These are phyloP conservation scores for Bjerkandera adusta DNA, from an alignment of 1,284 basidiomycete genomes.

Conservation along the genomic window DNA sequence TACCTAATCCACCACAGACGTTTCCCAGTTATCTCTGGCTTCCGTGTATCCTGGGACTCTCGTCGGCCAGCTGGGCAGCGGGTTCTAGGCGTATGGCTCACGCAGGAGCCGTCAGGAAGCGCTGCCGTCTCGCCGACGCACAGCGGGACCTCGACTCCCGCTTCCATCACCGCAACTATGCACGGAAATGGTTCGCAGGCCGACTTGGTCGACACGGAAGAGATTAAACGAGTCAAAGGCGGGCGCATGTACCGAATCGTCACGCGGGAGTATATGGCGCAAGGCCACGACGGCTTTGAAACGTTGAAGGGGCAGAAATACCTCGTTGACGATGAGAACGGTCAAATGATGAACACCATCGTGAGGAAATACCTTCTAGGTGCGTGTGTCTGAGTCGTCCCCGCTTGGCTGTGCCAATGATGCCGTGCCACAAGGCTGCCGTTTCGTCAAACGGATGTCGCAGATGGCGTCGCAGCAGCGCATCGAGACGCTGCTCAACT, in stretches of 20 bases:
- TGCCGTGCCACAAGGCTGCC: slow-evolving; percentile 45
- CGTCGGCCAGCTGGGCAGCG: slow-evolving; percentile 59
- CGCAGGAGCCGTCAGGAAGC: slow-evolving; percentile 44
- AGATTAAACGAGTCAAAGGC: slow-evolving; percentile 51
- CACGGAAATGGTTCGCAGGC: slow-evolving; percentile 6
- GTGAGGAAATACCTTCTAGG: slow-evolving; percentile 87
- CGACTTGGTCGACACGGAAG: slow-evolving; percentile 41
- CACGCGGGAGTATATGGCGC: slow-evolving; percentile 74
- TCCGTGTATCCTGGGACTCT: slow-evolving; percentile 88
- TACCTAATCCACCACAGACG: slow-evolving; percentile 51
- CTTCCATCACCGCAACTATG: slow-evolving; percentile 22
- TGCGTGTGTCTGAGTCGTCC: slow-evolving; percentile 32
- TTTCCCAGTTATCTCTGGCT: slow-evolving; percentile 87
- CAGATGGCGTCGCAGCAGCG: slow-evolving; percentile 33
- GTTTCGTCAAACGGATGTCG: slow-evolving; percentile 63
- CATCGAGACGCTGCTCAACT: slow-evolving; percentile 33
- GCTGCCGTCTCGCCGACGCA: slow-evolving; percentile 34
- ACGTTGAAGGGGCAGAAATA: slow-evolving; percentile 66
- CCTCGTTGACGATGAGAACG: slow-evolving; percentile 84
- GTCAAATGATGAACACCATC: slow-evolving; percentile 78
- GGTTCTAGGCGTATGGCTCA: slow-evolving; percentile 71
- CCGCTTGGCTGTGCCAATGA: not conserved
- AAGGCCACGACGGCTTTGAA: slow-evolving; percentile 81
- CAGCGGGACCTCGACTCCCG: slow-evolving; percentile 31
- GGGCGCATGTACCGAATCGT: slow-evolving; percentile 74